Percentiles rank a stretch among this genome's conserved stretches.
These are phyloP conservation scores for Pythium myriotylum DNA, from an alignment of 352 stramenopile species.

Conservation along the genomic window DNA sequence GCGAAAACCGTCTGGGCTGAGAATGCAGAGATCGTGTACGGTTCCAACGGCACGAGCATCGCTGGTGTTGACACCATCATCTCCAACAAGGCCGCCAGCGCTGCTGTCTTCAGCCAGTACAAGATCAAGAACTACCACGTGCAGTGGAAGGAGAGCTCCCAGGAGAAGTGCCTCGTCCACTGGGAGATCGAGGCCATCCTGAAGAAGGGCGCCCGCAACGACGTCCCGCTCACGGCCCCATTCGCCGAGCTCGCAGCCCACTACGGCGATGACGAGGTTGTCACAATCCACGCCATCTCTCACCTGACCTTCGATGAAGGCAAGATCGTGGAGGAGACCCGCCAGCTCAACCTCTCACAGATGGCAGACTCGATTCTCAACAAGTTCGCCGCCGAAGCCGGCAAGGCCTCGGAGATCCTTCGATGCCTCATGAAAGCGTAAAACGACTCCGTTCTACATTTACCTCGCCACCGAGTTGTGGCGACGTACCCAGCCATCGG, in stretches of 20 bases:
- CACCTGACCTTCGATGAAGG: slow-evolving; percentile 83
- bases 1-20: slow-evolving; percentile 62
- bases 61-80: slow-evolving; percentile 62
- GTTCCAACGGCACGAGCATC: slow-evolving; percentile 45
- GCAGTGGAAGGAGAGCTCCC: slow-evolving; percentile 70
- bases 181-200: slow-evolving; percentile 72
- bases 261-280: slow-evolving; percentile 49
- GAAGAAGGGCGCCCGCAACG: slow-evolving; percentile 48
- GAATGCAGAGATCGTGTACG: slow-evolving; percentile 73
- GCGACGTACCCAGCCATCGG: slow-evolving; percentile 10
- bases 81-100: slow-evolving; percentile 58
- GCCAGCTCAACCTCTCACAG: slow-evolving; percentile 66
- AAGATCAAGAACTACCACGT: slow-evolving; percentile 85
- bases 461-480: slow-evolving; percentile 8
- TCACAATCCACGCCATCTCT: slow-evolving; percentile 75
- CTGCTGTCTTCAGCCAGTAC: slow-evolving; percentile 71
- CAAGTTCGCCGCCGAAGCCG: slow-evolving; percentile 56
- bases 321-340: slow-evolving; percentile 80
- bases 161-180: slow-evolving; percentile 75
- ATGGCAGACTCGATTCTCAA: slow-evolving; percentile 55
- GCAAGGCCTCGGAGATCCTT: slow-evolving; percentile 59
- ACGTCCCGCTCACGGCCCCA: slow-evolving; percentile 61
- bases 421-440: slow-evolving; percentile 48
- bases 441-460: slow-evolving; percentile 7
- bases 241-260: slow-evolving; percentile 62